Evolutionary conservation across 768 basidiomycete species (phyloP), one percentile per base, ranked within the genome.

Genomic region (Auriscalpium vulgare): DNA sequence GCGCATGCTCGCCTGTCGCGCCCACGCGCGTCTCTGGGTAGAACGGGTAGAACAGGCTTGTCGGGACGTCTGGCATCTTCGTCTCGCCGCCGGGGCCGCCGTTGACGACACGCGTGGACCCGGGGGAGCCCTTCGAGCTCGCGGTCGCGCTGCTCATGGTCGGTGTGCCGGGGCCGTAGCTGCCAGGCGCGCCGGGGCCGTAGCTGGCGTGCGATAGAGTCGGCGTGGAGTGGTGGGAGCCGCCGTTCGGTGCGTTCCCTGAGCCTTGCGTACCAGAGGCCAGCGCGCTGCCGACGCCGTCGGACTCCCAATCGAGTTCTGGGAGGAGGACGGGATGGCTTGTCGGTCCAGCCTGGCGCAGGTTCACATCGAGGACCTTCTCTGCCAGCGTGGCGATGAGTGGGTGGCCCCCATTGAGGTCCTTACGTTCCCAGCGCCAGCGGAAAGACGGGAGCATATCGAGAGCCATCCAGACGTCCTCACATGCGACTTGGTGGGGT

Each of bases 361-460:
- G 74, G 66, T 86, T 79, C 49, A 87, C 83, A 21, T 78, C 79
- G 74, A 92, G 84, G 21, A 91, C 87, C 54, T 83, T 82, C 70
- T 91, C 88, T 0, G 87, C 90, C 49, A 93, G 80, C 63, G 82
- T 85, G 13, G 87, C 81, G 57, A 91, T 89, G 51, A 91, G 80
- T n/a, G 91, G 90, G 63, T 91, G 88, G 1, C 83, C 84, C 46
- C 87, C 88, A 46, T 83, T 84, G 54, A 81, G 70, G 65, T 92
- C 90, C 67, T 86, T 90, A 52, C 91, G 81, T 65, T 91, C 88
- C 91, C 91, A 93, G 59, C 91, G 83, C 91, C 91, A 93, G 51
- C 91, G 84, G 79, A 92, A 88, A 36, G 85, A 84, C 2, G 91
- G 91, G 10, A 92, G 80, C 82, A 91, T 88, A 68, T 91, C 86